These are phyloP conservation scores for Maudiozyma serrabonitensis DNA, from an alignment of 805 yeast species.

Conservation along the genomic window DNA sequence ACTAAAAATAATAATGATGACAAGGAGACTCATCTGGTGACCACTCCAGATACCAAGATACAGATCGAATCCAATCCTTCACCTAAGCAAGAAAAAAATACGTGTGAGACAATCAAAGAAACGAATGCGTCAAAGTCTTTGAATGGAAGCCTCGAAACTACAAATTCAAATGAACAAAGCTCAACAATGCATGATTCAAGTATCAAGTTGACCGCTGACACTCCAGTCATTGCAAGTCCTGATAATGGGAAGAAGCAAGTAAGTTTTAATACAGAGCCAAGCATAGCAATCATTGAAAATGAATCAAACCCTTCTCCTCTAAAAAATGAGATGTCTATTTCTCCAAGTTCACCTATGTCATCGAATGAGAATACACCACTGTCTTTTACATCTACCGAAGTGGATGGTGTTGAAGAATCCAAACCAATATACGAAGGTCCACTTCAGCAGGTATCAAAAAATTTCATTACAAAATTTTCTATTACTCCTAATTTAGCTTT, in stretches of 20 bases:
- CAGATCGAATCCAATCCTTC: too few species aligned
- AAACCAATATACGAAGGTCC: constrained; percentile 54
- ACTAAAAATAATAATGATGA: too few species aligned
- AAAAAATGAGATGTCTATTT: neutral
- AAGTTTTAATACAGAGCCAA: constrained; percentile 12
- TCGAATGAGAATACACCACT: constrained; percentile 6
- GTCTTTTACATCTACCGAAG: constrained; percentile 10
- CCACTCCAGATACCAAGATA: too few species aligned
- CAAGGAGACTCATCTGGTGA: too few species aligned
- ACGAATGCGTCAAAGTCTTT: too few species aligned
- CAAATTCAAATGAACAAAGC: too few species aligned
- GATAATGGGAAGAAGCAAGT: constrained; percentile 12
- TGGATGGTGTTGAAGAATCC: neutral
- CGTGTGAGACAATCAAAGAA: too few species aligned
- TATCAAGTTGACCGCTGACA: neutral
- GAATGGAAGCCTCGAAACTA: too few species aligned
- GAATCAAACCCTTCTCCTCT: constrained; percentile 4
- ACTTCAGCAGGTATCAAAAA: constrained; percentile 46
- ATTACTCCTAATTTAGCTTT: constrained; percentile 2
- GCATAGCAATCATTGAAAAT: constrained; percentile 11
- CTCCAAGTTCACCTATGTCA: neutral
- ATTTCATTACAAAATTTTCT: constrained; percentile 41
- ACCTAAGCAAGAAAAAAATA: too few species aligned
- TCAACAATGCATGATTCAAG: neutral
- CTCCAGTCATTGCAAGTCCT: neutral